These are phyloP conservation scores for Irpex sp. DNA, from an alignment of 1,284 basidiomycete genomes.

Conservation along the genomic window DNA sequence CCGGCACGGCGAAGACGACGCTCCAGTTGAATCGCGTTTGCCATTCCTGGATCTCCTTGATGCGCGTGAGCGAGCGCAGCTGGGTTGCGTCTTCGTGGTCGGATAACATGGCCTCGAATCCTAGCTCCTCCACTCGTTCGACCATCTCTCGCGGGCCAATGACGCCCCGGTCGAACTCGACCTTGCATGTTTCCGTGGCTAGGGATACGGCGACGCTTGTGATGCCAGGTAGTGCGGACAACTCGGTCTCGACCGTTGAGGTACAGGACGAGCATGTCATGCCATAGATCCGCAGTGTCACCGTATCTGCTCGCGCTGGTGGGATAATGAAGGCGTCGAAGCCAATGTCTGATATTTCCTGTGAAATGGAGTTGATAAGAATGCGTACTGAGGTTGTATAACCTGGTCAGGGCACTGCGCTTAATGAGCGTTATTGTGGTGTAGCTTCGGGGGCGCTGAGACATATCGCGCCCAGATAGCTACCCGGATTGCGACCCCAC, in stretches of 20 bases:
- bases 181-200: slow-evolving; percentile 67
- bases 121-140: slow-evolving; percentile 83
- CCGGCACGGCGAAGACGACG: slow-evolving; percentile 82
- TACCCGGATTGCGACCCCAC: too few relatives aligned
- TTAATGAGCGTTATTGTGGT: too few relatives aligned
- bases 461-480: too few relatives aligned
- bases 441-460: too few relatives aligned
- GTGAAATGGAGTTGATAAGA: slow-evolving; percentile 8
- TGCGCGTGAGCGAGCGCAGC: slow-evolving; percentile 84
- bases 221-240: slow-evolving; percentile 75
- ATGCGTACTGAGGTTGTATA: too few relatives aligned
- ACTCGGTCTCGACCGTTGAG: slow-evolving; percentile 70
- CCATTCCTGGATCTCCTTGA: slow-evolving; percentile 93
- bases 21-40: slow-evolving; percentile 76
- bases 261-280: slow-evolving; percentile 90
- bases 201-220: slow-evolving; percentile 69
- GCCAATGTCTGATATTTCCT: slow-evolving; percentile 92
- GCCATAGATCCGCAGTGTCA: slow-evolving; percentile 81
- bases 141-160: slow-evolving; percentile 84
- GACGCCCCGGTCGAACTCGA: slow-evolving; percentile 75
- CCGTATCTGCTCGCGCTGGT: slow-evolving; percentile 54
- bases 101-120: slow-evolving; percentile 87
- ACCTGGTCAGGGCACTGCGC: too few relatives aligned
- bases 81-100: slow-evolving; percentile 86
- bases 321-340: slow-evolving; percentile 84